Base-by-base conservation (phyloP, 257 asterid genomes). In the Schizonepeta tenuifolia region DNA sequence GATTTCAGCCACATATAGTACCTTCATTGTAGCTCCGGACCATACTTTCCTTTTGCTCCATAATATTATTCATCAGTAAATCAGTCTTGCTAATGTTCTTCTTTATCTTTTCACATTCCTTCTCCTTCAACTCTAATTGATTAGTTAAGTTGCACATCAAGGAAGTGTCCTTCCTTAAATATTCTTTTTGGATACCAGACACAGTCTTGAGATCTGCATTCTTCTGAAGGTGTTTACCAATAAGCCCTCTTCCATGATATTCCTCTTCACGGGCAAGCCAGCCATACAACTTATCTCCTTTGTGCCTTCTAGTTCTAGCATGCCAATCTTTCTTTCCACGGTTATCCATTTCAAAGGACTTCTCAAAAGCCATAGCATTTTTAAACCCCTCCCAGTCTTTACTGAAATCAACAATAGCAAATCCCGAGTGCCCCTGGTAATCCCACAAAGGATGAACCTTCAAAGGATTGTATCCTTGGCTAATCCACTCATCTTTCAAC, bases 251-350 rank as follows among this genome's bases (percentile, higher is more conserved):
- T 13, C 59, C 70, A 46, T 64, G 1, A 59, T 80, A 93, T 6
- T 93, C 98, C 33, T 88, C 91, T 54, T 73, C 84, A 65, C 97
- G 88, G 22, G 98, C 96, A 76, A 93, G 85, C 98, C 98, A 93
- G 24, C 85, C 98, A 69, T 88, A 89, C 54, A 83, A 44, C 78
- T 84, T 77, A 70, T 84, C 83, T 20, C 88, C 88, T 75, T 60
- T 87, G 8, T 71, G 31, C 54, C 71, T 79, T 35, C 78, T 33
- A 18, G 56, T 79, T 28, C 78, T 33, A n/a, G 57, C 54, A 47
- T 70, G 9, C 93, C 94, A 93, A 76, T 89, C 94, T 49, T 73
- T 84, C 78, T 85, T 93, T 31, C 97, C 98, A 67, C 61, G 90
- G 33, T 41, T 83, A 61, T 83, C 81, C 72, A 72, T 71, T 88